phyloP scores from a whole-genome alignment of 495 filamentous ascomycete genomes.

The Penicillium daleae region DNA sequence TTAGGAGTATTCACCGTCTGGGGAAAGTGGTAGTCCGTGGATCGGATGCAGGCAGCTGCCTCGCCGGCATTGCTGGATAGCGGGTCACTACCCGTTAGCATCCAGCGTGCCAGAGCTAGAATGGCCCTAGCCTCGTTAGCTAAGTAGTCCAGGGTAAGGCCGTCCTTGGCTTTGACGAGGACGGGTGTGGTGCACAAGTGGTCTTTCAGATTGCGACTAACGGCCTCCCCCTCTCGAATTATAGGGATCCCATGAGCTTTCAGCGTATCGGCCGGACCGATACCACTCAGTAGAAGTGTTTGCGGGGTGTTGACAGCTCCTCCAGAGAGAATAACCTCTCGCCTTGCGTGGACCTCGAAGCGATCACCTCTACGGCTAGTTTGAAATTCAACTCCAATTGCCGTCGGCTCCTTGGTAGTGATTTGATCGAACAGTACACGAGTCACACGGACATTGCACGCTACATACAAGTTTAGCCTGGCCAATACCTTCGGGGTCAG shows the following conservation, averaged over 20 bases:
- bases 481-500: conserved; percentile 18
- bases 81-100: conserved; percentile 22
- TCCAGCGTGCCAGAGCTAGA: conserved; percentile 25
- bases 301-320: conserved; percentile 1
- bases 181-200: conserved; percentile 26
- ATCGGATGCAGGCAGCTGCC: conserved; percentile 27
- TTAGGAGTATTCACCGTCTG: background rate
- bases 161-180: conserved; percentile 27
- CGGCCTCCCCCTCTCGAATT: conserved; percentile 10
- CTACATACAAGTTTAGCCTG: conserved; percentile 27
- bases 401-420: conserved; percentile 7
- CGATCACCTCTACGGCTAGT: conserved; percentile 17
- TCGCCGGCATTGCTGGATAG: conserved; percentile 30
- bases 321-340: background rate
- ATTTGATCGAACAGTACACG: conserved; percentile 24
- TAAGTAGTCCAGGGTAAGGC: conserved; percentile 28
- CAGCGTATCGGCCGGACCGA: background rate
- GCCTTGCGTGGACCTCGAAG: conserved; percentile 31
- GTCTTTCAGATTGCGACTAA: conserved; percentile 27
- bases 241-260: background rate
- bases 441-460: conserved; percentile 23
- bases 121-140: conserved; percentile 18
- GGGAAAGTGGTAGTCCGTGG: conserved; percentile 18
- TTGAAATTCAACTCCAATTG: conserved; percentile 28
- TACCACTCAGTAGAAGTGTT: background rate